These are phyloP conservation scores for Chiua virens DNA, from an alignment of 768 basidiomycete genomes.

Conservation along the genomic window DNA sequence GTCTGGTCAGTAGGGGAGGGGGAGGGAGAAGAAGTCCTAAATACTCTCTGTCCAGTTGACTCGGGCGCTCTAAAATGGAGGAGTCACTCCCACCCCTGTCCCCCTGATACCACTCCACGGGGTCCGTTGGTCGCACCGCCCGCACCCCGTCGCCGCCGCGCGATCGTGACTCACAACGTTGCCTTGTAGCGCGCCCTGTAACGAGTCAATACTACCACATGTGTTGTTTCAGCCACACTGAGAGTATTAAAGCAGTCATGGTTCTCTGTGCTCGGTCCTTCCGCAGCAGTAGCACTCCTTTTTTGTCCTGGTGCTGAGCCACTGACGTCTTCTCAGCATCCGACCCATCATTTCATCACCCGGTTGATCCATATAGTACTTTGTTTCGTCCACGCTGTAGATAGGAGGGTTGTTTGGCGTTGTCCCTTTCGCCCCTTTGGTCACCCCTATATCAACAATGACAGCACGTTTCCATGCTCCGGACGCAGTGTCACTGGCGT, in stretches of 20 bases:
- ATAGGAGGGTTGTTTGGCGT: not conserved
- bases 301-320: not conserved
- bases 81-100: slow-evolving; percentile 30
- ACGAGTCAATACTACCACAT: too few species aligned
- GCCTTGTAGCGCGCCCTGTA: too few species aligned
- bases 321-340: not conserved
- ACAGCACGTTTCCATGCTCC: too few species aligned
- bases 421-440: not conserved
- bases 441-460: too few species aligned
- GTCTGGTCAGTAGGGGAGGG: not conserved
- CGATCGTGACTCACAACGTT: not conserved
- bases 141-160: slow-evolving; percentile 5
- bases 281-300: not conserved
- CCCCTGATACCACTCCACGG: slow-evolving; percentile 26
- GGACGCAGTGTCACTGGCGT: too few species aligned
- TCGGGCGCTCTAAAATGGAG: slow-evolving; percentile 33
- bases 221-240: too few species aligned
- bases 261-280: too few species aligned
- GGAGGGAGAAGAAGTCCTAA: slow-evolving; percentile 12
- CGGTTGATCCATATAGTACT: too few species aligned
- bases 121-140: slow-evolving; percentile 21
- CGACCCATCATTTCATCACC: too few species aligned
- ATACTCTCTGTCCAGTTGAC: slow-evolving; percentile 25
- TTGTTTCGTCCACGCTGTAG: not conserved
- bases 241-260: too few species aligned